Percentiles rank a stretch among this genome's conserved stretches.
Conservation (phyloP, 108 stramenopile genomes). For the Aurantiochytrium sp. region DNA sequence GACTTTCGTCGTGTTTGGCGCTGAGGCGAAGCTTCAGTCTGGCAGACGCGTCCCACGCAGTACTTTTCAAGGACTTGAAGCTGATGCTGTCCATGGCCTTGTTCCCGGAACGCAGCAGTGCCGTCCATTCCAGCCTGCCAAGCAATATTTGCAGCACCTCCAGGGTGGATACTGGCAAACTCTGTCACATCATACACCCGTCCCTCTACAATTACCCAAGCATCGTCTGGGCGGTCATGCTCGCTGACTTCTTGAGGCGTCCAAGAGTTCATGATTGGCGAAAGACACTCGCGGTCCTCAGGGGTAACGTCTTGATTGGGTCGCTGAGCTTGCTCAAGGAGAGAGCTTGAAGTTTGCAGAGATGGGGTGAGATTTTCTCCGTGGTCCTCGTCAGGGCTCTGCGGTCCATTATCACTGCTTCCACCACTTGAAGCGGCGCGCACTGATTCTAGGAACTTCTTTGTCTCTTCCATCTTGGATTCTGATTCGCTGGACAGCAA, state of each 20-base stretch:
- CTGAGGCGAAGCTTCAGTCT: not conserved
- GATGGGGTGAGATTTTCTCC: too few relatives aligned
- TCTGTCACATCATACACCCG: constrained; percentile 92
- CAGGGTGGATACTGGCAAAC: constrained; percentile 90
- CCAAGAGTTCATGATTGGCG: not conserved
- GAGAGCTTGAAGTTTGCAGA: too few relatives aligned
- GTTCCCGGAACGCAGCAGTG: not conserved
- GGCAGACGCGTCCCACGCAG: not conserved
- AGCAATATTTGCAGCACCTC: constrained; percentile 87
- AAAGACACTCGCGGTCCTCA: not conserved
- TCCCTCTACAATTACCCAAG: constrained; percentile 91
- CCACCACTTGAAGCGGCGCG: too few relatives aligned
- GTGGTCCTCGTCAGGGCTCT: too few relatives aligned
- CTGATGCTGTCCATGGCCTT: not conserved
- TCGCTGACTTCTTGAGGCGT: constrained; percentile 59
- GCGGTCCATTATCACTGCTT: too few relatives aligned
- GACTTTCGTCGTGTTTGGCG: not conserved
- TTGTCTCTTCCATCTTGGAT: too few relatives aligned
- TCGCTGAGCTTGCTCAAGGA: too few relatives aligned
- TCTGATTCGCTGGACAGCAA: too few relatives aligned
- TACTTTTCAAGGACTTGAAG: not conserved
- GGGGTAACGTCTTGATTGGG: too few relatives aligned
- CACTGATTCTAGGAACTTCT: too few relatives aligned
- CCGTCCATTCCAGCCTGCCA: constrained; percentile 81
- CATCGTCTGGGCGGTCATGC: constrained; percentile 74